Base-by-base conservation (phyloP, 139 green algal genomes). In the Coelastrella sp. region DNA sequence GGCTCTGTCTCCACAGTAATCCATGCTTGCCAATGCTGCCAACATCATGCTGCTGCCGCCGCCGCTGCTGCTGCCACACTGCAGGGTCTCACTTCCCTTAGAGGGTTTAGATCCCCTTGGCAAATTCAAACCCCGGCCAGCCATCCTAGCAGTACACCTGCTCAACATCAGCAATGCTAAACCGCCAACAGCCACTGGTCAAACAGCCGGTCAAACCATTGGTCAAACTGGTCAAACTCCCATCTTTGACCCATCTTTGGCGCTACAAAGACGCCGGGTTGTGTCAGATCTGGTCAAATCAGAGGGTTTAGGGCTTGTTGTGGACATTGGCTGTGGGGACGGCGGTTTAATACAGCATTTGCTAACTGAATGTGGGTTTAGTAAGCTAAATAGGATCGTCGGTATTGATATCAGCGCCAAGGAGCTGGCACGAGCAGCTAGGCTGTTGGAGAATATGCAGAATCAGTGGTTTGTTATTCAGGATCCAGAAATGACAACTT, bases 201-300 rank as follows among this genome's bases (percentile, higher is more conserved):
- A 80, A 17, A 58, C 23, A 3, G 73, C 5, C n/a, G 74, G 74
- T 73, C 58, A 85, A 76, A 60, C 22, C 4, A 14, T 61, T 60
- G 80, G 80, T 58, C 74, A 80, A 58, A 58, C 19, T 47, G 71
- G 74, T 16, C 22, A 22, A 19, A 58, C 0, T 83, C 54, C 64
- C 8, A 86, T 86, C 4, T 86, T 86, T 76, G 80, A 86, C 10
- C 80, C 80, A 17, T 76, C 80, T 16, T 68, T 86, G 11, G 16
- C n/a, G 16, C 80, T 86, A 16, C 80, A 86, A 61, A 65, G 80
- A 10, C 80, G 80, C 11, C 60, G 80, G 5, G n/a, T 86, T 2
- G 61, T 86, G 8, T 86, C 80, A 60, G n/a, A 76, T 17, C 61
- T 86, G 2, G 61, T 86, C 6, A 86, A 22, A 22, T 54, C 47